phyloP scores from a whole-genome alignment of 148 eudicot species.

The Rhododendron molle region DNA sequence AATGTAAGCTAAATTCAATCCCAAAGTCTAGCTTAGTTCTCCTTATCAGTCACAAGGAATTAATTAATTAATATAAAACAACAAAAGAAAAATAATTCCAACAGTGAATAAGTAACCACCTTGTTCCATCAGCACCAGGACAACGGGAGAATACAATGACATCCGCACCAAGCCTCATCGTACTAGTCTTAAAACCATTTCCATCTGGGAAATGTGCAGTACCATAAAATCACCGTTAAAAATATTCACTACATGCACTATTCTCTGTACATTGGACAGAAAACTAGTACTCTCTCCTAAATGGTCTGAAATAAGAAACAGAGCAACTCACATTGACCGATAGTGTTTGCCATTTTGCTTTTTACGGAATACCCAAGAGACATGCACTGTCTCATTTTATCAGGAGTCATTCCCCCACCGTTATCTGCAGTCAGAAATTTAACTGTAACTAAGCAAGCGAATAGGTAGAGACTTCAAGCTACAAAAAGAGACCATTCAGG shows the following conservation, averaged over 20 bases:
- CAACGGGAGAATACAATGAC: constrained; percentile 74
- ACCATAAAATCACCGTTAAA: background rate
- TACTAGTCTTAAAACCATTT: constrained; percentile 90
- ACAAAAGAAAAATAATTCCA: background rate
- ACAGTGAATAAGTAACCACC: constrained; percentile 24
- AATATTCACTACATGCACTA: background rate
- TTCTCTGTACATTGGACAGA: background rate
- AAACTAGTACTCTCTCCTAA: background rate
- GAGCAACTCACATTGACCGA: constrained; percentile 66
- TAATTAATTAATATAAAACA: background rate
- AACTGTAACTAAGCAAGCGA: background rate
- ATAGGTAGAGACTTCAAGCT: background rate
- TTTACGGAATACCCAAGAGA: constrained; percentile 77
- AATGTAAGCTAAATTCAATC: background rate
- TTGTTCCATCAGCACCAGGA: constrained; percentile 33
- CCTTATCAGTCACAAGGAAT: background rate
- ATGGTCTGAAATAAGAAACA: background rate
- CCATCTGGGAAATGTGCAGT: constrained; percentile 45
- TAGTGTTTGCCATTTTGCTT: constrained; percentile 57
- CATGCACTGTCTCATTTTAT: constrained; percentile 72
- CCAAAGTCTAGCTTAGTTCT: background rate
- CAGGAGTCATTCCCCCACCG: constrained; percentile 83
- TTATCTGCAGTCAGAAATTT: constrained; percentile 39
- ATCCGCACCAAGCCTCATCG: constrained; percentile 96
- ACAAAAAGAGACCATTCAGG: background rate